Evolutionary conservation across 352 stramenopile genomes (phyloP), one percentile per base, ranked within the genome.

Genomic region (Achlya hypogyna): DNA sequence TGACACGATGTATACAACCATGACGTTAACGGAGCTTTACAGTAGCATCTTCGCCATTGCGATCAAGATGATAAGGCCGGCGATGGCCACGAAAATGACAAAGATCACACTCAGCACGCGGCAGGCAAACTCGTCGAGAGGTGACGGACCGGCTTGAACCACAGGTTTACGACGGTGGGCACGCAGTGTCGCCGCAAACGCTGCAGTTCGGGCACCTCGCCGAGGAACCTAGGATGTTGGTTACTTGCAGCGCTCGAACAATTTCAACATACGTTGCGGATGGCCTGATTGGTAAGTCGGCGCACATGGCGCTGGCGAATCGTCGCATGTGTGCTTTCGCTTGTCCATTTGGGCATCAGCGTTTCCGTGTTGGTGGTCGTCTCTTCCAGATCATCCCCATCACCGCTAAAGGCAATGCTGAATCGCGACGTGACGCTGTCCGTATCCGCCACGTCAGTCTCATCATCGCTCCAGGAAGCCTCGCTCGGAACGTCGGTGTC

Each of bases 271-370:
- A 67, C 60, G 12, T 27, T 67, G 20, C 60, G 60, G 22, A 67
- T 35, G 4, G 60, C 42, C 59, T 67, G 60, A 22, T 67, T n/a
- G 20, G 49, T 28, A 1, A 22, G 45, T 45, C 51, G 60, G 8
- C 51, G 45, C n/a, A 49, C 38, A 23, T 67, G 42, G 20, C 60
- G 42, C 4, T 27, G 60, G 5, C 60, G 40, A 14, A 67, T 42
- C 10, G 38, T 67, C 20, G 60, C 38, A 58, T 67, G 60, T 1
- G 60, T 67, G 5, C 20, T 18, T 6, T 67, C 42, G 28, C 20
- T 20, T 8, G 43, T 32, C 40, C 42, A 91, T 65, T 88, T 81
- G 9, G 83, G 82, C 35, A 87, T 63, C 25, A 20, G 25, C 8
- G 25, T 35, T 10, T 56, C 49, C 10, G 25, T 20, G 1, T 12